A percentile compares a stretch with the other conserved stretches of the same genome.
Conservation (phyloP, 2,329 filamentous ascomycete genomes). For the Stagonosporopsis vannaccii region DNA sequence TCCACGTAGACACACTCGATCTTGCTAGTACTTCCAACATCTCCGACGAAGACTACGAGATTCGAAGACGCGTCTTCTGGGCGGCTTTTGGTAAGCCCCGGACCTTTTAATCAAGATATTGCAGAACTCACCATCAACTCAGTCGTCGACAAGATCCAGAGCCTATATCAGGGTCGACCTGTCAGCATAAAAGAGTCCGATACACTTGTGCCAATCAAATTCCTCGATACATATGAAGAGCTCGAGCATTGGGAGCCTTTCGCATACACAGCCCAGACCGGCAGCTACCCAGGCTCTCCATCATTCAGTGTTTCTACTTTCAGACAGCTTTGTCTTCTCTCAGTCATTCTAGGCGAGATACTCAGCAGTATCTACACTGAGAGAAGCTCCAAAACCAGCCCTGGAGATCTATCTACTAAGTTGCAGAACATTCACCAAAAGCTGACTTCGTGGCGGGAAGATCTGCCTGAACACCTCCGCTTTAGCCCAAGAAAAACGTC, state of each 20-base stretch:
- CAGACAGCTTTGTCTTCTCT: constrained; percentile 53
- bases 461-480: constrained; percentile 54
- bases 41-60: constrained; percentile 57
- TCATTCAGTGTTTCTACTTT: constrained; percentile 56
- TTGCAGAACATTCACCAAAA: constrained; percentile 51
- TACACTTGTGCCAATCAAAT: constrained; percentile 56
- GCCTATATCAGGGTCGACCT: constrained; percentile 62
- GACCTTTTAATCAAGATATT: background rate
- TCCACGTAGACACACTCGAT: constrained; percentile 55
- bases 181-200: constrained; percentile 57
- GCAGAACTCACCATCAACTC: constrained; percentile 9
- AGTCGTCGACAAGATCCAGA: constrained; percentile 61
- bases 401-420: constrained; percentile 47
- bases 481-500: constrained; percentile 43
- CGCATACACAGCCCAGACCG: constrained; percentile 36
- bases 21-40: constrained; percentile 42
- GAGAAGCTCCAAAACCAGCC: constrained; percentile 41
- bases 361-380: constrained; percentile 50
- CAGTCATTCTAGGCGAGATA: constrained; percentile 56
- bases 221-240: constrained; percentile 61
- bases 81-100: constrained; percentile 48
- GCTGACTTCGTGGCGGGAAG: constrained; percentile 53
- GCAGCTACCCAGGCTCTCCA: constrained; percentile 44
- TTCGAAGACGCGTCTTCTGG: constrained; percentile 56
- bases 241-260: constrained; percentile 60